Evolutionary conservation across 1,284 basidiomycete genomes (phyloP).

Genomic region (Malassezia obtusa): DNA sequence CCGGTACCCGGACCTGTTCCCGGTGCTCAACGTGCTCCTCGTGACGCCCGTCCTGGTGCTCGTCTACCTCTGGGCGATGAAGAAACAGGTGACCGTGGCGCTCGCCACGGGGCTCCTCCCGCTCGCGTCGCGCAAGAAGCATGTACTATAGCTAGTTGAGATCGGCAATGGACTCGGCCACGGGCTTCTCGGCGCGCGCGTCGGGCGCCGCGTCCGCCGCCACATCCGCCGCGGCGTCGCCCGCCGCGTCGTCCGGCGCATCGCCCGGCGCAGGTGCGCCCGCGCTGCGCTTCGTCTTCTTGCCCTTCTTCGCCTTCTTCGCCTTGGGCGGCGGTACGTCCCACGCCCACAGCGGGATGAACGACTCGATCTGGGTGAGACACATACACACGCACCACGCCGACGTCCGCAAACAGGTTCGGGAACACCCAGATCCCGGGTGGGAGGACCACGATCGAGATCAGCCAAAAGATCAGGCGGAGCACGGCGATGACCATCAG

Average conservation of each 20-base stretch:
- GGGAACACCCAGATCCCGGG: constrained; percentile 99
- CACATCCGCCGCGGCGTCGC: background rate
- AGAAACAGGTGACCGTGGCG: constrained; percentile 41
- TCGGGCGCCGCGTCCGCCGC: background rate
- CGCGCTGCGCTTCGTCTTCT: constrained; percentile 3
- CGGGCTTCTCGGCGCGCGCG: background rate
- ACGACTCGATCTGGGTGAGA: constrained; percentile 64
- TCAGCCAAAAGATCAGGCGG: constrained; percentile 83
- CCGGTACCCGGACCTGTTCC: constrained; percentile 73
- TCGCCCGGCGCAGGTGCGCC: background rate
- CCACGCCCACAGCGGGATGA: constrained; percentile 96
- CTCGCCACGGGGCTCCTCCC: constrained; percentile 30
- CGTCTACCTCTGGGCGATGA: constrained; percentile 50
- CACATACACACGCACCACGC: constrained; percentile 65
- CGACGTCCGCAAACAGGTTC: constrained; percentile 93
- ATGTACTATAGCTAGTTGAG: constrained; percentile 16
- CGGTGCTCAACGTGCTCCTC: constrained; percentile 74
- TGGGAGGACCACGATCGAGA: constrained; percentile 72
- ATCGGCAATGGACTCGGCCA: background rate
- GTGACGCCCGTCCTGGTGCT: constrained; percentile 67
- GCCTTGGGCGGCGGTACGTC: constrained; percentile 66
- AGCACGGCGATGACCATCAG: constrained; percentile 88
- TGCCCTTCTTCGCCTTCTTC: constrained; percentile 18
- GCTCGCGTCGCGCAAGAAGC: background rate
- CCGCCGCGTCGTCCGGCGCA: background rate